phyloP scores from a whole-genome alignment of 192 early-diverging fungal genomes.

The Coemansia sp. region DNA sequence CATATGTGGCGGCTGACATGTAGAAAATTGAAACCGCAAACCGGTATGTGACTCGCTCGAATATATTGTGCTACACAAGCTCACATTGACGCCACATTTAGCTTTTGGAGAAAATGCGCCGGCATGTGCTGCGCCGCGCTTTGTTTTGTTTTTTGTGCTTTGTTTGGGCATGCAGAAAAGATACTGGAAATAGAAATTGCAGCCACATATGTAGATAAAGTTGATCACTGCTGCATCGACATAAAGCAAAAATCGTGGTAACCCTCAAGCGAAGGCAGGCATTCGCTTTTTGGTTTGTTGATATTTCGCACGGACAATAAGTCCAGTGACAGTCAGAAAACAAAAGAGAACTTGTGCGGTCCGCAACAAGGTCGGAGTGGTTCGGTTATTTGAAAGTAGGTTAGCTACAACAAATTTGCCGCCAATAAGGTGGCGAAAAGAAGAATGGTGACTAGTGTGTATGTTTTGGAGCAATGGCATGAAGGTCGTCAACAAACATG shows the following conservation, averaged over 20 bases:
- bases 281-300: background rate
- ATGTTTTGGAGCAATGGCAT: slow-evolving; percentile 1
- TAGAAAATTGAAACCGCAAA: background rate
- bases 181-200: background rate
- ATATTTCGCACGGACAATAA: background rate
- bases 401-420: slow-evolving; percentile 4
- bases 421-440: background rate
- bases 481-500: background rate
- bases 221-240: slow-evolving; percentile 5
- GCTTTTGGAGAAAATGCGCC: background rate
- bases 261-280: background rate
- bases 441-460: background rate
- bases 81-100: background rate
- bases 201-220: background rate
- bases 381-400: slow-evolving; percentile 3
- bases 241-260: background rate
- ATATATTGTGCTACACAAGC: background rate
- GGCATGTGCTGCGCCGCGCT: background rate
- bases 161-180: background rate
- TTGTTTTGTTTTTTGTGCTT: background rate
- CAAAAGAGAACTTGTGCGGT: background rate
- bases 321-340: background rate
- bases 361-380: background rate
- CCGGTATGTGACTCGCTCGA: background rate
- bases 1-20: background rate